Evolutionary conservation across 768 basidiomycete species (phyloP), one percentile per base, ranked within the genome.

Genomic region (Boletus edulis): DNA sequence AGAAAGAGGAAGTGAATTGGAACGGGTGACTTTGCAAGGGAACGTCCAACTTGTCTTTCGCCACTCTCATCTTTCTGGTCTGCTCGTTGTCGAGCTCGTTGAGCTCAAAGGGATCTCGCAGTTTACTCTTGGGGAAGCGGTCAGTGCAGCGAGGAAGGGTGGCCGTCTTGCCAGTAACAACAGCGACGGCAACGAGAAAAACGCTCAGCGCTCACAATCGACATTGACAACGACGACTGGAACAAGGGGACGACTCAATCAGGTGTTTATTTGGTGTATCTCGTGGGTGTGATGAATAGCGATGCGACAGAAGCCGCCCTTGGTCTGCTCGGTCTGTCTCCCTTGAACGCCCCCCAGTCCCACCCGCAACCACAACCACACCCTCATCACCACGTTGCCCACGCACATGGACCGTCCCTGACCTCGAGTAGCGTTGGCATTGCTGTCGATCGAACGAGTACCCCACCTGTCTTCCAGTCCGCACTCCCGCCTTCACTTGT

Each of bases 281-380:
- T 44, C 18, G 46, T 34, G 39, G 53, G 57, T 61, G 63, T 68
- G 67, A 79, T 78, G 77, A 73, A 73, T 67, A 77, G 69, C 72
- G 82, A 83, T 80, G 81, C 79, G 62, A 75, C 77, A 63, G 82
- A 83, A 69, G 82, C 81, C 52, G 80, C 80, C 39, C 78, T 84
- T 54, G 82, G 81, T 66, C 73, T 84, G 27, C 76, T 83, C 56
- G 76, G 78, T 63, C 78, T 82, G 46, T 78, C 75, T 41, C 70
- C 73, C 46, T 64, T 68, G 52, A 70, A 70, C 54, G 63, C 74
- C 47, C 67, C 60, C 60, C 67, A 52, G 47, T 62, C 66, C 42
- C 59, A 67, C 57, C 61, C 58, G 14, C 62, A 67, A 32, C 67
- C 58, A 1, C 63, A 66, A 58, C 63, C 56, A 29, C 66, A 62